Conservation (phyloP, 495 filamentous ascomycete genomes). For the Aspergillus ellipticus region DNA sequence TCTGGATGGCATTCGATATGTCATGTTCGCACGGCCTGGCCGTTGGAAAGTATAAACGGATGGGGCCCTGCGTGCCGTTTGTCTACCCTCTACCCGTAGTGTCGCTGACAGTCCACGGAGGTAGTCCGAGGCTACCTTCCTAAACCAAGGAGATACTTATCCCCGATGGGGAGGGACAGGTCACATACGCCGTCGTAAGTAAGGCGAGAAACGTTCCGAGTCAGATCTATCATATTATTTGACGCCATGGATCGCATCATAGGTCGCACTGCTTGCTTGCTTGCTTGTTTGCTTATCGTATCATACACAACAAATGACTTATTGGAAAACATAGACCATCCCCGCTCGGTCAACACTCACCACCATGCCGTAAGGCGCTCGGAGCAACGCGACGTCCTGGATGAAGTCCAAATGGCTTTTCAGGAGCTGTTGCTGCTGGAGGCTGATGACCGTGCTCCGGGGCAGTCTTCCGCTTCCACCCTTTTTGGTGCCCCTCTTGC, state of each 20-base stretch:
- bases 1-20: not conserved
- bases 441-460: slow-evolving; percentile 79
- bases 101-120: too few species aligned
- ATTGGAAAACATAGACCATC: slow-evolving; percentile 86
- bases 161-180: too few species aligned
- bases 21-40: not conserved
- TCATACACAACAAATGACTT: not conserved
- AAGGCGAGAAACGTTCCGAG: too few species aligned
- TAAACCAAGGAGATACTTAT: too few species aligned
- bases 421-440: slow-evolving; percentile 80
- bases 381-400: slow-evolving; percentile 80
- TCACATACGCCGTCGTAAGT: too few species aligned
- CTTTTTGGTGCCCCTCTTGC: slow-evolving; percentile 31
- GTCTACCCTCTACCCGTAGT: not conserved
- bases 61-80: not conserved
- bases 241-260: too few species aligned
- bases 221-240: too few species aligned
- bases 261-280: too few species aligned
- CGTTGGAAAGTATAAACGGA: too few species aligned
- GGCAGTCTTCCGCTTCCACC: slow-evolving; percentile 50
- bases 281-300: not conserved
- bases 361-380: slow-evolving; percentile 88
- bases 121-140: too few species aligned
- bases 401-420: slow-evolving; percentile 87
- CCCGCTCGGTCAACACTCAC: slow-evolving; percentile 89